A percentile compares a stretch with the other conserved stretches of the same genome.
Conservation (phyloP, 1,139 yeast genomes). For the Geotrichum klebahnii region DNA sequence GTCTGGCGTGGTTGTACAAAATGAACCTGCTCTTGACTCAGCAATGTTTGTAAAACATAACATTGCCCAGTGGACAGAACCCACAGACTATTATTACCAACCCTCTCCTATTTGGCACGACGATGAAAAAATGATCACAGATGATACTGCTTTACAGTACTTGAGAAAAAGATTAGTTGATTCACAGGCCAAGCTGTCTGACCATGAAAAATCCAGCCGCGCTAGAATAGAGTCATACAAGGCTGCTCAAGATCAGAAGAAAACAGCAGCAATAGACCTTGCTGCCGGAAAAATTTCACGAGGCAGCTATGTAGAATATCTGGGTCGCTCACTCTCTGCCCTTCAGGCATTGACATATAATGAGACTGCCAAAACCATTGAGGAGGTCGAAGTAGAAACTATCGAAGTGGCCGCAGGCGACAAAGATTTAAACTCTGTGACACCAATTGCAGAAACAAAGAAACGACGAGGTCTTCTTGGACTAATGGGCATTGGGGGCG, state of each 20-base stretch:
- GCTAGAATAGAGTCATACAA: slow-evolving; percentile 32
- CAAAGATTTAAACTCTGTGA: slow-evolving; percentile 39
- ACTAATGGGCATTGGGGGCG: slow-evolving; percentile 23
- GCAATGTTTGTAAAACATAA: slow-evolving; percentile 94
- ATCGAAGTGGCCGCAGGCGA: slow-evolving; percentile 84
- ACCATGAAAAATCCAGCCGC: slow-evolving; percentile 35
- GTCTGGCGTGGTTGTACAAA: slow-evolving; percentile 60
- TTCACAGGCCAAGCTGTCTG: slow-evolving; percentile 30
- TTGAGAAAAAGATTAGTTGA: slow-evolving; percentile 57
- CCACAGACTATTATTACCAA: slow-evolving; percentile 74
- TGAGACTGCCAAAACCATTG: slow-evolving; percentile 67
- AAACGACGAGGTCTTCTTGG: slow-evolving; percentile 33
- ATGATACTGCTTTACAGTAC: slow-evolving; percentile 59
- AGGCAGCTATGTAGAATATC: slow-evolving; percentile 43
- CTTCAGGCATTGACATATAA: slow-evolving; percentile 64
- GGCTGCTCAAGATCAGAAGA: slow-evolving; percentile 30
- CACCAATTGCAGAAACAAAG: slow-evolving; percentile 36
- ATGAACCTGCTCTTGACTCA: slow-evolving; percentile 70
- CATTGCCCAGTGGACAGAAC: slow-evolving; percentile 71
- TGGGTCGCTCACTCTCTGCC: slow-evolving; percentile 53
- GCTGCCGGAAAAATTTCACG: slow-evolving; percentile 26
- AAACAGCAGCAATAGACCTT: slow-evolving; percentile 25
- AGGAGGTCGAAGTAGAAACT: slow-evolving; percentile 85
- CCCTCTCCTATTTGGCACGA: slow-evolving; percentile 97
- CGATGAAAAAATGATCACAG: slow-evolving; percentile 69